A percentile compares a stretch with the other conserved stretches of the same genome.
phyloP scores from a whole-genome alignment of 805 yeast species.

The Metschnikowia lunata region DNA sequence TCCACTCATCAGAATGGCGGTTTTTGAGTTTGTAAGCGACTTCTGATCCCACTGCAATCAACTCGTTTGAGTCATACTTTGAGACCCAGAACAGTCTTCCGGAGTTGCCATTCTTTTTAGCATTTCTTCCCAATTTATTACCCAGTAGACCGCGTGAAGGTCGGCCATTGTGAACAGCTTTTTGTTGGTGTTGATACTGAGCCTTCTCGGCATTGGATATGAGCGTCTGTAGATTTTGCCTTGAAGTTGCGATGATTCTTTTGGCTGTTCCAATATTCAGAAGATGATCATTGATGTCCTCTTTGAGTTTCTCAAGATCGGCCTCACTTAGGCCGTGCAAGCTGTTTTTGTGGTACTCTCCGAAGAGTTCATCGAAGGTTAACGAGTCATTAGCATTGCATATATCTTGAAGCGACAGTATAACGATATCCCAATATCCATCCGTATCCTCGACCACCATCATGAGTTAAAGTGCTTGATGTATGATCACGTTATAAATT shows the following conservation, averaged over 20 bases:
- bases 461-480: neutral
- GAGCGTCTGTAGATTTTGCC: conserved; percentile 45
- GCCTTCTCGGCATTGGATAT: conserved; percentile 26
- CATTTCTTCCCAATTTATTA: conserved; percentile 12
- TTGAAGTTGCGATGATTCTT: conserved; percentile 35
- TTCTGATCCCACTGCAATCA: conserved; percentile 63
- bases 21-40: conserved; percentile 81
- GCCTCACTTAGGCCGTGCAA: conserved; percentile 30
- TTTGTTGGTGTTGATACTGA: conserved; percentile 12
- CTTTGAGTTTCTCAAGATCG: conserved; percentile 38
- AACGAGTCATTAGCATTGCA: conserved; percentile 56
- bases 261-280: conserved; percentile 52
- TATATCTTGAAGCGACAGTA: conserved; percentile 64
- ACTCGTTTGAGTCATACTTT: conserved; percentile 55
- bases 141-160: conserved; percentile 10
- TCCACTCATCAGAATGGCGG: conserved; percentile 87
- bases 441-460: conserved; percentile 36
- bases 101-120: conserved; percentile 20
- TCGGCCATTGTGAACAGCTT: conserved; percentile 7
- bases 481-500: too few relatives aligned
- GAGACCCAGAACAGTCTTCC: conserved; percentile 51
- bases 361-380: conserved; percentile 43
- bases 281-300: conserved; percentile 47
- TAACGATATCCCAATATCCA: conserved; percentile 65
- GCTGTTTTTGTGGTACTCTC: conserved; percentile 22